Evolutionary conservation across 1,139 yeast species (phyloP).

Genomic region (Suhomyces chickasaworum): DNA sequence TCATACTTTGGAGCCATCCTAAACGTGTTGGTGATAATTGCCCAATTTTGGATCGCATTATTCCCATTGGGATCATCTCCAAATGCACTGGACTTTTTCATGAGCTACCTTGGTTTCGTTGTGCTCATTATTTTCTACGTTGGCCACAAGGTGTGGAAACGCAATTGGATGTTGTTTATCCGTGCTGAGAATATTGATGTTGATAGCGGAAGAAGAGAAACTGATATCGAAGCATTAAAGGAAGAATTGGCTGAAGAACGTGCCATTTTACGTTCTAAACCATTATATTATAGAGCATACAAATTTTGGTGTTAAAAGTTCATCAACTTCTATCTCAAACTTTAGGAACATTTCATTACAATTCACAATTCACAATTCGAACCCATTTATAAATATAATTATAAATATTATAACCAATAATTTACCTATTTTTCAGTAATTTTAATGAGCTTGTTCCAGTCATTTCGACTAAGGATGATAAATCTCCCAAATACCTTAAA

Average conservation of each 20-base stretch:
- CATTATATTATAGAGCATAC: conserved; percentile 54
- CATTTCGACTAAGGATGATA: no score
- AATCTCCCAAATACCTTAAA: no score
- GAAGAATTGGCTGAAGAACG: conserved; percentile 68
- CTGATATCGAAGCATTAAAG: conserved; percentile 63
- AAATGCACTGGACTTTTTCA: conserved; percentile 38
- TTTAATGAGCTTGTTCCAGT: no score
- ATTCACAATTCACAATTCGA: no score
- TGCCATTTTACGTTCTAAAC: conserved; percentile 51
- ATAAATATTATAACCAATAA: no score
- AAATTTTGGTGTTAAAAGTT: conserved; percentile 54
- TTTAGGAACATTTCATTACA: neutral
- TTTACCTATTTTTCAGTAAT: no score
- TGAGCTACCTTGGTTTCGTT: conserved; percentile 40
- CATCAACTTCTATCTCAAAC: neutral
- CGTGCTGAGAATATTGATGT: conserved; percentile 59
- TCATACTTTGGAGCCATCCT: conserved; percentile 52
- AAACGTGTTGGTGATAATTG: conserved; percentile 52
- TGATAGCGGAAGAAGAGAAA: conserved; percentile 69
- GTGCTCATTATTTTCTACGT: conserved; percentile 38
- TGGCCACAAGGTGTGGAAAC: conserved; percentile 46
- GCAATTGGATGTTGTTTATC: conserved; percentile 39
- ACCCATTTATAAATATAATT: no score
- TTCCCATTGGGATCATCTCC: conserved; percentile 43
- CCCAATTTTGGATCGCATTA: conserved; percentile 51